Conservation (phyloP, 2,329 filamentous ascomycete species). For the Fusarium secorum region DNA sequence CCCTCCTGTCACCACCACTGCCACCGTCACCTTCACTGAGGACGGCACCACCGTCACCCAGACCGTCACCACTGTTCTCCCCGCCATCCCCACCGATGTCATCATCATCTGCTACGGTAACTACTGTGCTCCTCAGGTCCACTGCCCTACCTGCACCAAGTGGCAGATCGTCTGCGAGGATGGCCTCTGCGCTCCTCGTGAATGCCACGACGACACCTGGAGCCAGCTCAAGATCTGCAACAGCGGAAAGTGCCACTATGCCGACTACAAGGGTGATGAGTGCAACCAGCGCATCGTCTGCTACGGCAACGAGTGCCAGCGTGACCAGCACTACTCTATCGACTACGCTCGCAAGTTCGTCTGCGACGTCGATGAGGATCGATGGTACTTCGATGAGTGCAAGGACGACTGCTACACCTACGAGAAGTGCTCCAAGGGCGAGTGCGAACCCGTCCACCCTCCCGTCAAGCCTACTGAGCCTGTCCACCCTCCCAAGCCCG, state of each 20-base stretch:
- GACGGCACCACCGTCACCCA: constrained; percentile 32
- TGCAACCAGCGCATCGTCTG: constrained; percentile 49
- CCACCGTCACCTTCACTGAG: constrained; percentile 43
- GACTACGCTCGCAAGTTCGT: constrained; percentile 45
- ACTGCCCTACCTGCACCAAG: constrained; percentile 42
- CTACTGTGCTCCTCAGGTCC: constrained; percentile 41
- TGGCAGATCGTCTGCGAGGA: constrained; percentile 47
- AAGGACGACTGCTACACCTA: constrained; percentile 42
- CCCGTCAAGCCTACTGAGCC: constrained; percentile 2
- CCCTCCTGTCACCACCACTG: constrained; percentile 36
- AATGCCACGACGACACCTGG: constrained; percentile 39
- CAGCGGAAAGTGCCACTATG: constrained; percentile 42
- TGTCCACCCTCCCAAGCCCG: constrained; percentile 9
- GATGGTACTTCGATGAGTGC: constrained; percentile 45
- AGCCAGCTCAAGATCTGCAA: constrained; percentile 47
- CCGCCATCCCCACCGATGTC: constrained; percentile 31
- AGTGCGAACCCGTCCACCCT: constrained; percentile 38
- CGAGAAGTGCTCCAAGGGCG: constrained; percentile 37
- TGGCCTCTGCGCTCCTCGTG: constrained; percentile 44
- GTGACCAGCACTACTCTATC: constrained; percentile 40
- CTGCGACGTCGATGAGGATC: constrained; percentile 41
- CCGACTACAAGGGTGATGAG: constrained; percentile 41
- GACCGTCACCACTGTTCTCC: constrained; percentile 36
- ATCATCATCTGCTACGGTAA: constrained; percentile 44
- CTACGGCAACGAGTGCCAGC: constrained; percentile 44